Evolutionary conservation across 495 filamentous ascomycete genomes (phyloP), one percentile per base, ranked within the genome.

Genomic region (Amniculicola lignicola): DNA sequence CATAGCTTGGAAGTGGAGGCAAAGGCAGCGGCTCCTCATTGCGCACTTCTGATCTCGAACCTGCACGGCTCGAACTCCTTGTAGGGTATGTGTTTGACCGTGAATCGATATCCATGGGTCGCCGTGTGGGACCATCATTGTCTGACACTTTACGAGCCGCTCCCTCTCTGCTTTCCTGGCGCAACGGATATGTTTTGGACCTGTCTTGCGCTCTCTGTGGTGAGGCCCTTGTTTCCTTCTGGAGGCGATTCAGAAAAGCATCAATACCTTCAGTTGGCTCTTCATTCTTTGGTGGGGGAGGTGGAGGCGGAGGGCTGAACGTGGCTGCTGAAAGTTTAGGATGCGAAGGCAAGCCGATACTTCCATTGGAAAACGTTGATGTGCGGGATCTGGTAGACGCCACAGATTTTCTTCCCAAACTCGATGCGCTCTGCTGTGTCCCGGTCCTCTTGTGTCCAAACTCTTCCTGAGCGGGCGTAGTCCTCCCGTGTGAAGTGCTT

Each of bases 1-100:
- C 77, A 45, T 79, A 80, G 21, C 76, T 76, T 24, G 71, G 71
- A n/a, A 72, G 72, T 3, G 78, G 72, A 46, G 77, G 77, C 9
- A 71, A 59, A 5, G 67, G 65, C 4, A 67, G 63, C 5, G 35
- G 16, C 7, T 59, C 54, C 7, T 60, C 45, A 4, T 7, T 16
- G 4, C 38, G 27, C n/a, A 36, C 7, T 12, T 18, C 44, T n/a
- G 59, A 39, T 35, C 29, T 62, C 15, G 63, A 59, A 6, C 54
- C 48, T 12, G 18, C 44, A 16, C 63, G 58, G 25, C 52, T 62
- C 22, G 33, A 29, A 37, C 48, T 51, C 4, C 52, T 29, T 11
- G 28, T 18, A 31, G 52, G 62, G 12, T 52, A 65, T 42, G 39
- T 35, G 27, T 57, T 57, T 14, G 4, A 18, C 4, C 52, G 24